A percentile compares a stretch with the other conserved stretches of the same genome.
Evolutionary conservation across 164 flowering plant species (phyloP).

Genomic region (Aristolochia fimbriata): DNA sequence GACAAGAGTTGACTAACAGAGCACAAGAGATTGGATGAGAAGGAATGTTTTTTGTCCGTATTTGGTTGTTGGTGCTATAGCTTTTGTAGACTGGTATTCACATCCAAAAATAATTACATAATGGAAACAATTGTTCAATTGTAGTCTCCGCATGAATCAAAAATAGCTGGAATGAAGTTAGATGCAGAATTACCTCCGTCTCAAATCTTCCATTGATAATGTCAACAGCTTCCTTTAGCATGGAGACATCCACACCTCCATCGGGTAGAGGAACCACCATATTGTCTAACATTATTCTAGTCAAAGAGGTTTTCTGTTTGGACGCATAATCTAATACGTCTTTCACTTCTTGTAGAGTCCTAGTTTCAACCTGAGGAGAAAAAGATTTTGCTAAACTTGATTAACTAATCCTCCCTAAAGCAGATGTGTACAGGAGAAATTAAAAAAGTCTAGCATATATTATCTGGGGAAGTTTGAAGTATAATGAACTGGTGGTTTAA

Average conservation of each 20-base stretch:
- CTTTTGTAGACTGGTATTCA: no score
- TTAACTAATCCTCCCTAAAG: background rate
- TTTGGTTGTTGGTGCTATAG: no score
- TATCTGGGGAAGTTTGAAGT: no score
- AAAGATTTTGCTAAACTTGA: background rate
- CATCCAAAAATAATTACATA: no score
- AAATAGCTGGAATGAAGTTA: background rate
- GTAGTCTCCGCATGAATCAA: no score
- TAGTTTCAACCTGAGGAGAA: constrained; percentile 65
- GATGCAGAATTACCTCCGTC: constrained; percentile 59
- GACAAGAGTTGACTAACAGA: background rate
- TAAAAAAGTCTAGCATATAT: no score
- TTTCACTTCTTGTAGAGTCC: constrained; percentile 82
- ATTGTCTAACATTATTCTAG: constrained; percentile 93
- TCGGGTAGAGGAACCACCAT: constrained; percentile 79
- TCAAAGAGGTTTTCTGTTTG: constrained; percentile 47
- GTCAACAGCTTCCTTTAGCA: constrained; percentile 88
- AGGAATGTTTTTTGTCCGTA: no score
- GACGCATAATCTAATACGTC: constrained; percentile 79
- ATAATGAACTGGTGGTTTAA: no score
- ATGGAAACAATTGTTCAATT: no score
- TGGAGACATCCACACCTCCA: constrained; percentile 80
- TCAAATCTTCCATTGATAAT: constrained; percentile 79
- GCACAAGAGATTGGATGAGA: background rate
- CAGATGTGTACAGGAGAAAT: background rate